A percentile compares a stretch with the other conserved stretches of the same genome.
Conservation (phyloP, 2,329 filamentous ascomycete genomes). For the Rhinocladiella mackenziei region DNA sequence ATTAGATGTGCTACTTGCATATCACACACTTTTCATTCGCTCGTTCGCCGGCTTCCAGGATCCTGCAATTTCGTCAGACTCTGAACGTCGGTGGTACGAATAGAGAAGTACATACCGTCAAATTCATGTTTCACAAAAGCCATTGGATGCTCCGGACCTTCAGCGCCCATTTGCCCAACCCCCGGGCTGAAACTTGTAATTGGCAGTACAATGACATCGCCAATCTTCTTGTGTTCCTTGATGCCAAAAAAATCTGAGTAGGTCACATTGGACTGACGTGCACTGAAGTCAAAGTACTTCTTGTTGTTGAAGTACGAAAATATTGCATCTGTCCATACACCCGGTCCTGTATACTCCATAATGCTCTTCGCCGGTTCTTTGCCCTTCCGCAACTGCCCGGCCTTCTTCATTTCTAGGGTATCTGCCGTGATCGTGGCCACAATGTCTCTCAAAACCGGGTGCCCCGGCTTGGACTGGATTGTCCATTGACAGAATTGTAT, state of each 20-base stretch:
- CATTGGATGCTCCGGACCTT: slow-evolving; percentile 85
- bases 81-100: background rate
- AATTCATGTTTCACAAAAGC: slow-evolving; percentile 97
- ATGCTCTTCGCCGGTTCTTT: slow-evolving; percentile 65
- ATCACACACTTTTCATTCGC: slow-evolving; percentile 23
- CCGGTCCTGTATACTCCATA: slow-evolving; percentile 91
- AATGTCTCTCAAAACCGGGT: slow-evolving; percentile 83
- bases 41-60: slow-evolving; percentile 34
- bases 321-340: slow-evolving; percentile 86
- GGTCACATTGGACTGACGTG: slow-evolving; percentile 62
- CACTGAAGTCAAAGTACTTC: slow-evolving; percentile 80
- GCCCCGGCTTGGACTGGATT: slow-evolving; percentile 90
- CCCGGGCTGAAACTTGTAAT: slow-evolving; percentile 98
- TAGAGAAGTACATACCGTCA: slow-evolving; percentile 61
- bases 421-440: slow-evolving; percentile 81
- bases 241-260: slow-evolving; percentile 89
- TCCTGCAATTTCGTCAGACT: slow-evolving; percentile 20
- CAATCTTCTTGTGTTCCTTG: slow-evolving; percentile 75
- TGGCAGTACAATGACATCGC: slow-evolving; percentile 87
- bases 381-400: slow-evolving; percentile 59
- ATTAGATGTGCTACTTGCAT: background rate
- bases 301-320: slow-evolving; percentile 93
- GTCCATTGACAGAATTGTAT: slow-evolving; percentile 99
- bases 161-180: slow-evolving; percentile 86
- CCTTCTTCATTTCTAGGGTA: slow-evolving; percentile 67